phyloP scores from a whole-genome alignment of 2,329 filamentous ascomycete genomes.

The Leptodontidium sp. region DNA sequence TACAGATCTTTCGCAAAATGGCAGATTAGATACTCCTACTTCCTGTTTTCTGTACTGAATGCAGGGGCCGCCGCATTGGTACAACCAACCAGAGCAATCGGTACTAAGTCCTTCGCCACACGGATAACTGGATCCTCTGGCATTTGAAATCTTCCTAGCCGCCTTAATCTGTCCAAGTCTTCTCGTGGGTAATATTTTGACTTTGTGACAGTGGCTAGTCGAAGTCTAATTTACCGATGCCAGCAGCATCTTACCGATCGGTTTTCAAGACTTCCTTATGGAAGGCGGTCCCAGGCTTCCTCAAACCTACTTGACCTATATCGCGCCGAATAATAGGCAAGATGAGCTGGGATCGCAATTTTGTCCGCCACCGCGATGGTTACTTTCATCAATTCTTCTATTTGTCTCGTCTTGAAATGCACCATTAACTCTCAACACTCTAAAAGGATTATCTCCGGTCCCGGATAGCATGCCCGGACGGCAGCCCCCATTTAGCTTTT shows the following conservation, averaged over 20 bases:
- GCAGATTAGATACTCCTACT: no score
- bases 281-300: constrained; percentile 10
- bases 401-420: constrained; percentile 11
- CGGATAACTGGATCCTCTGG: constrained; percentile 3
- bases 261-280: constrained; percentile 10
- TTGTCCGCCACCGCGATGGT: constrained; percentile 20
- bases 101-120: background rate
- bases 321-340: background rate
- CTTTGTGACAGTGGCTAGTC: constrained; percentile 30
- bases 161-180: background rate
- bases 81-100: background rate
- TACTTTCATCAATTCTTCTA: constrained; percentile 12
- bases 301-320: constrained; percentile 9
- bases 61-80: background rate
- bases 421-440: background rate
- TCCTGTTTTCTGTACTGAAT: no score
- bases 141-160: background rate
- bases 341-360: constrained; percentile 20
- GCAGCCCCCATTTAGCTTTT: background rate
- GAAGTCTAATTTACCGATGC: constrained; percentile 26
- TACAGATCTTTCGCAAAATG: background rate
- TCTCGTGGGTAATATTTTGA: constrained; percentile 18
- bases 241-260: constrained; percentile 24
- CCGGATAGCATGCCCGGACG: background rate
- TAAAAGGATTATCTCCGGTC: background rate